A percentile compares a stretch with the other conserved stretches of the same genome.
Conservation (phyloP, 306 rosid genomes). For the Cucurbita moschata region DNA sequence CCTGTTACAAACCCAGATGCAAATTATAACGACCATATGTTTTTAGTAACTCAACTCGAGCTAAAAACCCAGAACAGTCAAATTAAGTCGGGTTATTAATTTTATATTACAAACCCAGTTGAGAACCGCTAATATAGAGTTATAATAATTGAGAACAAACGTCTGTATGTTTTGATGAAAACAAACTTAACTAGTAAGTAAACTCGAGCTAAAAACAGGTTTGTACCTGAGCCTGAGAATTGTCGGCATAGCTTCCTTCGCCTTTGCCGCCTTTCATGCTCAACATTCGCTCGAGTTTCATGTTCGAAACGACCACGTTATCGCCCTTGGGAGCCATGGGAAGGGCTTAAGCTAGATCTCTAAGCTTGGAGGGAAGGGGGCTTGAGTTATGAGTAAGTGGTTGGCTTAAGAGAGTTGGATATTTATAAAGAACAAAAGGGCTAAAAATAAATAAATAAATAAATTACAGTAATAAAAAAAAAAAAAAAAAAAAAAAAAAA, state of each 20-base stretch:
- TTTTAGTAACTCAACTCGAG: no score
- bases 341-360: background rate
- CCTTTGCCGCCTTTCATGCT: conserved; percentile 99
- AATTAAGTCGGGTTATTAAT: no score
- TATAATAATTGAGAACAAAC: background rate
- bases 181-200: background rate
- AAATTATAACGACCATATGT: no score
- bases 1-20: conserved; percentile 17
- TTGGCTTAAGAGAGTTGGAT: background rate
- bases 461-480: background rate
- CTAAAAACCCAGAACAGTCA: no score
- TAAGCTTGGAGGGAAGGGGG: background rate
- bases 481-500: background rate
- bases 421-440: conserved; percentile 5
- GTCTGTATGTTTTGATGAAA: background rate
- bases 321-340: conserved; percentile 51
- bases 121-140: no score
- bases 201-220: no score
- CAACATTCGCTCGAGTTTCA: conserved; percentile 65
- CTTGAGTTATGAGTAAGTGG: background rate
- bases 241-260: conserved; percentile 85
- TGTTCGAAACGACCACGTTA: conserved; percentile 54
- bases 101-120: background rate
- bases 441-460: background rate
- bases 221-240: conserved; percentile 70